phyloP scores from a whole-genome alignment of 2,329 filamentous ascomycete species.

The Clarireedia paspali region DNA sequence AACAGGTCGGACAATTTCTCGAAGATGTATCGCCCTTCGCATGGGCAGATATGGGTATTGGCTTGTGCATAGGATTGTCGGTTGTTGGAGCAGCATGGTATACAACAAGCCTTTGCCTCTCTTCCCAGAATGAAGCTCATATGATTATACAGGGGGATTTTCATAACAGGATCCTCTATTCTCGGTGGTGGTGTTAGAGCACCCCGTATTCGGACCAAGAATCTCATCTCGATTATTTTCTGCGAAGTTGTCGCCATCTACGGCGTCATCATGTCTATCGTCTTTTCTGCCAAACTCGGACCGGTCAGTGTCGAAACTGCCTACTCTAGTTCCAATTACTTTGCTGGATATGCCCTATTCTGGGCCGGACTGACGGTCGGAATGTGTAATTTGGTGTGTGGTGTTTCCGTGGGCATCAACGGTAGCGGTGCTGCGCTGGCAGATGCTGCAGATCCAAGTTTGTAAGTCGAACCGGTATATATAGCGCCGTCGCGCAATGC shows the following conservation, averaged over 20 bases:
- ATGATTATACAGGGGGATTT: conserved; percentile 70
- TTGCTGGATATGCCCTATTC: conserved; percentile 91
- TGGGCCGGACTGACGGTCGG: conserved; percentile 94
- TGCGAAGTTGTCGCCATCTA: conserved; percentile 99
- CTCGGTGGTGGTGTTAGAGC: conserved; percentile 94
- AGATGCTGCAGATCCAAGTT: conserved; percentile 82
- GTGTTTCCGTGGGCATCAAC: conserved; percentile 95
- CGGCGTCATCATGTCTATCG: conserved; percentile 99
- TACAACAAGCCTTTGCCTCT: conserved; percentile 4
- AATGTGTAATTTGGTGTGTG: conserved; percentile 91
- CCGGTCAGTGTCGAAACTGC: conserved; percentile 55
- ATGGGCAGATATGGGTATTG: conserved; percentile 87
- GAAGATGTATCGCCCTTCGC: conserved; percentile 89
- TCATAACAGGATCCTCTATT: conserved; percentile 96
- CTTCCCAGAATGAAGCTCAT: conserved; percentile 8
- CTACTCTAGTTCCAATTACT: conserved; percentile 74
- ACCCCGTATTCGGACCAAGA: conserved; percentile 97
- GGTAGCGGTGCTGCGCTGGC: conserved; percentile 93
- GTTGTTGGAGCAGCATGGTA: conserved; percentile 98
- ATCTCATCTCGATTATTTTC: conserved; percentile 99
- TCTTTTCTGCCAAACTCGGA: conserved; percentile 85
- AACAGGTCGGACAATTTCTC: conserved; percentile 82
- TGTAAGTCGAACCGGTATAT: conserved; percentile 53
- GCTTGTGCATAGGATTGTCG: conserved; percentile 89
- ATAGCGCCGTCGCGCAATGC: background rate